Evolutionary conservation across 306 rosid species (phyloP), one percentile per base, ranked within the genome.

Genomic region (Trichosanthes truncata): DNA sequence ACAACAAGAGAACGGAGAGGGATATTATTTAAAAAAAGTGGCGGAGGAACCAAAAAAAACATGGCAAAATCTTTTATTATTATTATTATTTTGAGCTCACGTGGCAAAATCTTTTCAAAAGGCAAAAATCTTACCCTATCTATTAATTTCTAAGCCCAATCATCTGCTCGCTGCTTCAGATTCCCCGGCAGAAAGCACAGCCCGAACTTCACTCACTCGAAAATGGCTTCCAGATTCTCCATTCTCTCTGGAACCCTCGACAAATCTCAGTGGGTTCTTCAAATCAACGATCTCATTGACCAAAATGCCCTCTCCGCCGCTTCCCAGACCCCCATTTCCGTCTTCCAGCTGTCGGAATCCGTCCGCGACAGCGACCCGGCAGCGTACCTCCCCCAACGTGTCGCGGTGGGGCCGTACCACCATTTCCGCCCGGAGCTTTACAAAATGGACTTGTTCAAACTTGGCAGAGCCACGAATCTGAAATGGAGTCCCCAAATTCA

Each of bases 361-460:
- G 23, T 60, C 41, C 35, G 36, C 41, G 38, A 20, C 11, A 45
- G 4, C 40, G 49, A 60, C 71, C 73, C 80, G 5, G 18, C 18
- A 0, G 43, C 53, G 4, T 78, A 25, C 31, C 40, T 78, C 9
- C 80, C 80, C 33, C 68, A 25, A 18, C 53, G 12, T 6, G 57
- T 60, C 4, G 73, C 56, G 9, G 10, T 78, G n/a, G 72, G 73
- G 21, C 59, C 80, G 12, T 78, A 7, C 53, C 80, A 78, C 73
- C 80, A 78, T 78, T 77, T 53, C 80, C 68, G 9, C 21, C 45
- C 45, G 11, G 80, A 77, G 65, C 36, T 77, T 41, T 25, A 43
- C 59, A 60, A 43, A 17, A 43, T 69, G 76, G 36, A 69, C 10
- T 43, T 69, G 11, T 69, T 43, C 55, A 69, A 69, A 41, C 73